Conservation (phyloP, 2,329 filamentous ascomycete species). For the Alternaria consortialis region DNA sequence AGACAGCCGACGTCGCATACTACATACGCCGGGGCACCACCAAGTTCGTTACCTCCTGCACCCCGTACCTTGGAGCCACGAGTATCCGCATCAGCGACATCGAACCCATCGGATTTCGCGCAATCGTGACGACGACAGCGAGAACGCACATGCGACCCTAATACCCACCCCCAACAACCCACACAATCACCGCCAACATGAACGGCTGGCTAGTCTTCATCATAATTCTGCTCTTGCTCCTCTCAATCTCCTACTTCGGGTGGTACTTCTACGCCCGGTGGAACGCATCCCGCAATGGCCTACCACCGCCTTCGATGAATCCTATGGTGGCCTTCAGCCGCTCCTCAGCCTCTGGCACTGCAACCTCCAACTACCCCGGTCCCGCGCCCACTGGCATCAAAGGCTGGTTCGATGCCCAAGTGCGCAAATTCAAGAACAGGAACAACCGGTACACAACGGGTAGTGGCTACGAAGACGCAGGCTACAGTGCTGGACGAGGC, state of each 20-base stretch:
- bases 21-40: background rate
- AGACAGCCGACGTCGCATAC: constrained; percentile 8
- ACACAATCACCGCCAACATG: constrained; percentile 39
- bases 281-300: constrained; percentile 76
- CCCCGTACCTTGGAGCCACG: background rate
- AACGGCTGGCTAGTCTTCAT: constrained; percentile 66
- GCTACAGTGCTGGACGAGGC: constrained; percentile 40
- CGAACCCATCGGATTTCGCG: constrained; percentile 15
- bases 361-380: constrained; percentile 56
- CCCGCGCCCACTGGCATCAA: constrained; percentile 69
- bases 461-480: constrained; percentile 76
- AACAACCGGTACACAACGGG: constrained; percentile 73
- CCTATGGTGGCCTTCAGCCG: constrained; percentile 75
- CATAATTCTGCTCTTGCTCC: constrained; percentile 74
- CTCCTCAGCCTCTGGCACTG: constrained; percentile 28
- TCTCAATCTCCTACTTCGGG: constrained; percentile 66
- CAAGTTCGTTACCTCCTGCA: background rate
- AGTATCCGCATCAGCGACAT: background rate
- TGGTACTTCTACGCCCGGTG: constrained; percentile 78
- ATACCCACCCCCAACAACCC: background rate
- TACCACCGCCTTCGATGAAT: constrained; percentile 75
- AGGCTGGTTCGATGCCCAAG: constrained; percentile 76
- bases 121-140: constrained; percentile 18
- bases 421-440: constrained; percentile 70
- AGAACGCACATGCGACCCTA: constrained; percentile 22